Base-by-base conservation (phyloP, 805 yeast species). In the Cyberlindnera galapagoensis region DNA sequence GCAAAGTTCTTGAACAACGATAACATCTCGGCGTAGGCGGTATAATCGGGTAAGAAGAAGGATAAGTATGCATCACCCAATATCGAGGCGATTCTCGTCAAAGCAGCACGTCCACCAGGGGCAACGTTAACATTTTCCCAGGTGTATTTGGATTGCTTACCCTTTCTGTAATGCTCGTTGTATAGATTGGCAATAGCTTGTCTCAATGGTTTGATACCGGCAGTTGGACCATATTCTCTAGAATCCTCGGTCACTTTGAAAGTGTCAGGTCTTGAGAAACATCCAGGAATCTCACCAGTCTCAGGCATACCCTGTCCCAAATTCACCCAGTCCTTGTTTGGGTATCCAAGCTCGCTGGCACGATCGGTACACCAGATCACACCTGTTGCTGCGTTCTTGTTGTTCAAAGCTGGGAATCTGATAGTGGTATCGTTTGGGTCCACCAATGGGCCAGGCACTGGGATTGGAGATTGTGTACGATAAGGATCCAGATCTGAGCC, bases 291-390 rank as follows among this genome's bases (percentile, higher is more conserved):
- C 29, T 69, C 75, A 15, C 79, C 79, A 33, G 73, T 77, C 48
- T 74, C 80, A 4, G 80, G 80, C 35, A 76, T 75, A 29, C 80
- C 80, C 49, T 74, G 80, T 26, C 80, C 80, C 50, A 74, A 57
- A 49, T 74, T 74, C 23, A 76, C 71, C 80, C 80, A 74, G 15
- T 45, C 46, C 13, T 49, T 52, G 33, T 51, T 54, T 15, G 56
- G 63, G 47, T 59, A 74, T 1, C 80, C 80, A 47, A 73, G 69
- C 39, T 69, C 78, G 26, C 58, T 54, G 19, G 80, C 80, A 39
- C 78, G 59, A 45, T 74, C 80, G 1, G 80, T 74, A 34, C 72
- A 72, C 80, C 80, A 74, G 32, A 74, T 65, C 21, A 74, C 80
- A 35, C 80, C 80, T 1, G 80, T 74, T 9, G 77, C 71, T 9